A percentile compares a stretch with the other conserved stretches of the same genome.
phyloP scores from a whole-genome alignment of 352 stramenopile species.

The Poterioochromonas sp. region DNA sequence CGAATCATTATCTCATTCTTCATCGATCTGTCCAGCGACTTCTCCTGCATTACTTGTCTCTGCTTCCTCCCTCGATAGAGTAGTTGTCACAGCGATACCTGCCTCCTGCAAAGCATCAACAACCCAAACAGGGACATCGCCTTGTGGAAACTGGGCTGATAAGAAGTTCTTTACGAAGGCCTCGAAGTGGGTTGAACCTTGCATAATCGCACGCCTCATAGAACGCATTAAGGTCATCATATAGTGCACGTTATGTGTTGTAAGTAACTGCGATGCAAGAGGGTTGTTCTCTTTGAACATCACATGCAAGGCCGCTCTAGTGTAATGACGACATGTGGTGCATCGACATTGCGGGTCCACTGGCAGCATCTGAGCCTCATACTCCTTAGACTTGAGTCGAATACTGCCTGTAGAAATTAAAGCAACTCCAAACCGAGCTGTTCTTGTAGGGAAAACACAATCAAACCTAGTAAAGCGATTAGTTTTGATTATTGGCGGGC shows the following conservation, averaged over 20 bases:
- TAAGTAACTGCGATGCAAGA: constrained; percentile 57
- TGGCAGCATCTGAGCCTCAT: constrained; percentile 43
- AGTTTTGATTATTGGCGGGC: too few relatives aligned
- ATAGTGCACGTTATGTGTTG: constrained; percentile 68
- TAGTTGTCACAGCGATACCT: neutral
- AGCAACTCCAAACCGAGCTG: constrained; percentile 85
- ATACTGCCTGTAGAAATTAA: constrained; percentile 58
- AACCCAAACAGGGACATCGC: neutral
- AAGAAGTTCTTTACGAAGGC: neutral
- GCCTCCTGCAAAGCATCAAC: constrained; percentile 10
- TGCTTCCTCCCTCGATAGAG: too few relatives aligned
- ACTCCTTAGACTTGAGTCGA: constrained; percentile 50
- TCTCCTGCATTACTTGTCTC: too few relatives aligned
- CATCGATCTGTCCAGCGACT: too few relatives aligned
- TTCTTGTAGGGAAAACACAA: constrained; percentile 93
- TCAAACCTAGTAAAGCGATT: constrained; percentile 60
- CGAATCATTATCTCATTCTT: too few relatives aligned
- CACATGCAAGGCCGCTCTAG: constrained; percentile 55
- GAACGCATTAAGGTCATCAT: constrained; percentile 61
- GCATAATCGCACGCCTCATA: constrained; percentile 61
- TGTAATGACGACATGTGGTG: constrained; percentile 37
- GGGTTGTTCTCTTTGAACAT: constrained; percentile 56
- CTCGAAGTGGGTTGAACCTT: constrained; percentile 39
- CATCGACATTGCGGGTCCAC: constrained; percentile 43
- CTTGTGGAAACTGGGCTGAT: neutral